Percentiles rank a stretch among this genome's conserved stretches.
These are phyloP conservation scores for Neobulgaria alba DNA, from an alignment of 2,329 filamentous ascomycete genomes.

Conservation along the genomic window DNA sequence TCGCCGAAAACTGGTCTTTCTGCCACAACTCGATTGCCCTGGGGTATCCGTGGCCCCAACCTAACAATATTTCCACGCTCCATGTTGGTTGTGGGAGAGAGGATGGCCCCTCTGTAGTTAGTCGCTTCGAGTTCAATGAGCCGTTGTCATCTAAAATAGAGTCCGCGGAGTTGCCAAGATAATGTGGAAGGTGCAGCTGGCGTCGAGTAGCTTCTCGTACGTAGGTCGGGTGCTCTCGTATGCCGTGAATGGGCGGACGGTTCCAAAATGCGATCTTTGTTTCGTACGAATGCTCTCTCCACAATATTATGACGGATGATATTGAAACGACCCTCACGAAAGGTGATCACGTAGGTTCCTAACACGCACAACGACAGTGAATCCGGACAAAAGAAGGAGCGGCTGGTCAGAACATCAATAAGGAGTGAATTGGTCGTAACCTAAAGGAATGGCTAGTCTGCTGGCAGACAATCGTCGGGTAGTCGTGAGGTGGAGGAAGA, in stretches of 20 bases:
- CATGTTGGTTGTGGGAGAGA: conserved; percentile 10
- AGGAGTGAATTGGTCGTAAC: conserved; percentile 33
- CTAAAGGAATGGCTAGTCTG: conserved; percentile 50
- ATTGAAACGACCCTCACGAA: conserved; percentile 21
- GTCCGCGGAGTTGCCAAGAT: no score
- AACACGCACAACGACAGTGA: conserved; percentile 6
- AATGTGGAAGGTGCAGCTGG: no score
- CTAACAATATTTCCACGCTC: conserved; percentile 19
- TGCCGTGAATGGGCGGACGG: no score
- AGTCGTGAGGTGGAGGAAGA: conserved; percentile 26
- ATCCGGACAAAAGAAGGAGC: conserved; percentile 24
- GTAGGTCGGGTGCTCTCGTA: no score
- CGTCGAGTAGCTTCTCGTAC: no score
- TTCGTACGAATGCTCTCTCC: conserved; percentile 13
- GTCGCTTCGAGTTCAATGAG: no score
- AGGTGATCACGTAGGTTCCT: conserved; percentile 1
- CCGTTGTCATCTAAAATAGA: no score
- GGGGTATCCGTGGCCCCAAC: conserved; percentile 20
- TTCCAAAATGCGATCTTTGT: no score
- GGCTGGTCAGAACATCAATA: conserved; percentile 27
- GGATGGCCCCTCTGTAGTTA: no score
- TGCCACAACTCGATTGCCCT: not conserved
- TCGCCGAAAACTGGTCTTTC: conserved; percentile 12
- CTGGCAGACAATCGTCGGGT: conserved; percentile 38
- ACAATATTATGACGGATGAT: conserved; percentile 11